Conservation (phyloP, 2,329 filamentous ascomycete genomes). For the Cyanodermella asteris region DNA sequence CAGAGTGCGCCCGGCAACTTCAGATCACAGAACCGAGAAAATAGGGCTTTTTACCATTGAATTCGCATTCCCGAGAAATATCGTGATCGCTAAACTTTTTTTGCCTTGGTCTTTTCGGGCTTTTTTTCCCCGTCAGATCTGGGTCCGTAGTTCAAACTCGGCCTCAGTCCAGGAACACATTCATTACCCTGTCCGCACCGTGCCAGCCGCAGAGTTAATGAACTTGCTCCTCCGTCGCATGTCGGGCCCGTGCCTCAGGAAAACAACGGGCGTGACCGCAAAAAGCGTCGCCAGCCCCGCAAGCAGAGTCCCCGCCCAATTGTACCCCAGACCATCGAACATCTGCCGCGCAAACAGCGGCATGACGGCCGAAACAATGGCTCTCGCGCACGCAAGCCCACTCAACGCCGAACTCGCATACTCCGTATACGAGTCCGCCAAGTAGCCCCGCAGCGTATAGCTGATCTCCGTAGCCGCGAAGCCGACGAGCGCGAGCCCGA, state of each 20-base stretch:
- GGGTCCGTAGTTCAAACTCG: too few relatives aligned
- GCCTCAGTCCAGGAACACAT: too few relatives aligned
- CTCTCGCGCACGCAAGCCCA: conserved; percentile 19
- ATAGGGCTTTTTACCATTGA: too few relatives aligned
- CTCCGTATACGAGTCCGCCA: conserved; percentile 22
- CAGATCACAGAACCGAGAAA: too few relatives aligned
- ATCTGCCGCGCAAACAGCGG: conserved; percentile 21
- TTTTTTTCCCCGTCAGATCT: too few relatives aligned
- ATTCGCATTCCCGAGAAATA: too few relatives aligned
- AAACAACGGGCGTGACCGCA: conserved; percentile 1
- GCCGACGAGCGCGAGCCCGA: conserved; percentile 22
- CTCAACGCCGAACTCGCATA: conserved; percentile 24
- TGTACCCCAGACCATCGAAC: conserved; percentile 18
- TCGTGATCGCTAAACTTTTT: too few relatives aligned
- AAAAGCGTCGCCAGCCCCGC: conserved; percentile 21
- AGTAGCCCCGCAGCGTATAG: conserved; percentile 19
- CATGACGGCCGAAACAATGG: conserved; percentile 17
- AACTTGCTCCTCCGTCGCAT: conserved; percentile 1
- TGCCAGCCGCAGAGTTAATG: too few relatives aligned
- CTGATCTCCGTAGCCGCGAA: conserved; percentile 27
- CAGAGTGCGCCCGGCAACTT: too few relatives aligned
- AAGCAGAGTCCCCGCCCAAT: conserved; percentile 19
- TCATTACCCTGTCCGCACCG: too few relatives aligned
- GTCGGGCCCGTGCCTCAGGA: neutral
- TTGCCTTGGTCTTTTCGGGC: too few relatives aligned